Base-by-base conservation (phyloP, 2,329 filamentous ascomycete genomes). In the Colletotrichum tanaceti region DNA sequence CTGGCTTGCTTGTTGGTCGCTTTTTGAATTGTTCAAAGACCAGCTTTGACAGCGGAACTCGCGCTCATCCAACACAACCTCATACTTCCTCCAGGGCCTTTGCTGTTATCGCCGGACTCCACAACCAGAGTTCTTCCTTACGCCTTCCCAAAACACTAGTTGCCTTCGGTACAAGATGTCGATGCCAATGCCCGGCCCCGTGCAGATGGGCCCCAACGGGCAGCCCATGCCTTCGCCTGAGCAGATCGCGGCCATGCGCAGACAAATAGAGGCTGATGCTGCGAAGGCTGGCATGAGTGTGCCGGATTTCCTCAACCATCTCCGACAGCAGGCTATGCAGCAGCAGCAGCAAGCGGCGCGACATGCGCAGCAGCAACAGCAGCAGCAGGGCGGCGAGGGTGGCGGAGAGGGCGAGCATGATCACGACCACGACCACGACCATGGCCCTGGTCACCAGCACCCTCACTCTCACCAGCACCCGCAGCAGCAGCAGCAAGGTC, bases 241-340 rank as follows among this genome's bases (percentile, higher is more conserved):
- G 82, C 94, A 98, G 83, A 92, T 97, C 72, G 88, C 89, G 65
- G 86, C 87, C 64, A 96, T 98, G 86, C 93, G 97, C 79, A 88
- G 90, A 74, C 91, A 96, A 80, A 83, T 98, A 52, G 91, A 91
- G 57, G 87, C 88, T 58, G 94, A 98, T 80, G 95, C 95, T 57
- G 86, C 92, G 75, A 94, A 92, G 81, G 88, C 90, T 71, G 94
- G 94, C 78, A 90, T 98, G 87, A 89, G 91, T 7, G 90, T 96
- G 0, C 93, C 91, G 52, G 86, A 97, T 79, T 97, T 97, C 77
- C 87, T 97, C 75, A 89, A 91, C 76, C 86, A 89, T 69, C 83
- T 91, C 74, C 89, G 88, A 78, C 83, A 82, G 73, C 86, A 89
- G 74, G 84, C 83, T 4, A 79, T 81, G 73, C 80, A 81, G 77